Base-by-base conservation (phyloP, 805 yeast species). In the Hanseniaspora guilliermondii region DNA sequence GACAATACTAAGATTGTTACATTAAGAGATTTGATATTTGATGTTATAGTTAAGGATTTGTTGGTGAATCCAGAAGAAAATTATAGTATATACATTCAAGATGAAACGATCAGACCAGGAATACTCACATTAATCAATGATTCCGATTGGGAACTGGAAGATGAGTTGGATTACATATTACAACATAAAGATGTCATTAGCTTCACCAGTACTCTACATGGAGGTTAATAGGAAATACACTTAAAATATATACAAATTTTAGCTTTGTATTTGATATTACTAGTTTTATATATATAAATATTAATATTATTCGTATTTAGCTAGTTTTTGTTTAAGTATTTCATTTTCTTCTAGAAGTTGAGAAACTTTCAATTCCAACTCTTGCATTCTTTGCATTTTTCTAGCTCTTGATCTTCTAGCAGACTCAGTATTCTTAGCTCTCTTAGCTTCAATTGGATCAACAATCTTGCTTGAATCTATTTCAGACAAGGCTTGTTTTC, bases 81-180 rank as follows among this genome's bases (percentile, higher is more conserved):
- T 62, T 70, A 76, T 30, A 83, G 79, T 3, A 83, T 88, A 12
- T 88, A 91, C 62, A 73, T 89, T 6, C 93, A 86, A 61, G 89
- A 86, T 60, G 95, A 73, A 11, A 77, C 82, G 1, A 80, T 87
- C 14, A 79, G 97, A 49, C 96, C 97, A 0, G 98, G 98, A 2
- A 87, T 91, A 47, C 71, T 91, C 57, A 96, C 93, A 9, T 74
- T 91, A 55, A 84, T 91, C 58, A 91, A 91, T 64, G 97, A 91
- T 65, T 81, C 95, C 0, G 98, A 91, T 69, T 91, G 97, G 97
- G 98, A 91, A 63, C 69, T 91, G 14, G 95, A 88, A 65, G 97
- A 87, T 11, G 88, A 83, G 67, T 88, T 86, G 61, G 83, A 78
- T 9, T 88, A 88, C 62, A 79, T 73, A n/a, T 66, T 93, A 16